Evolutionary conservation across 495 filamentous ascomycete genomes (phyloP), one percentile per base, ranked within the genome.

Genomic region (Xanthoparmelia taractica): DNA sequence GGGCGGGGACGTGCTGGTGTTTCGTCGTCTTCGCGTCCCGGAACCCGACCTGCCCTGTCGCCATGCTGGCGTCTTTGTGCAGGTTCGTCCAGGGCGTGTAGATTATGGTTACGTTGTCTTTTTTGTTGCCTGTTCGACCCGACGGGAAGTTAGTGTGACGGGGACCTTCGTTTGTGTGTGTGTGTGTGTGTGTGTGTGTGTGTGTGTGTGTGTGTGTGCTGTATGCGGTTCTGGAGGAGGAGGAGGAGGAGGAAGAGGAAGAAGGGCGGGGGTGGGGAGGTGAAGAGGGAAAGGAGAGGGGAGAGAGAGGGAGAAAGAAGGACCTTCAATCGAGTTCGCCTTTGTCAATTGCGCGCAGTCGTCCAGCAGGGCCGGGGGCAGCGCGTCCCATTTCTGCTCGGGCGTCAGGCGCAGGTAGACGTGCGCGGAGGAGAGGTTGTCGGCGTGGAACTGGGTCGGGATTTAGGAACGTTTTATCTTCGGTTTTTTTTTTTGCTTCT

Each of bases 71-170:
- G 68, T 94, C 90, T 72, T 97, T 98, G 73, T 88, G 86, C 8
- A 98, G 85, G 71, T 98, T 98, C 47, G 90, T 89, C 95, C 95
- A 97, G 25, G 94, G 95, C 4, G 94, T 98, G 75, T 97, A 98
- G 68, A 98, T 92, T 61, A 98, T 76, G 20, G 89, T 95, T 64
- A 97, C 80, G 74, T 97, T 97, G 70, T 97, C 94, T 77, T 97
- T 97, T 76, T 98, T 98, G 77, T 97, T 98, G 63, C 94, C 88
- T n/a, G n/a, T n/a, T n/a, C n/a, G n/a, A n/a, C n/a, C n/a, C n/a
- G n/a, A n/a, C n/a, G n/a, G n/a, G n/a, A n/a, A n/a, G n/a, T n/a
- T n/a, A n/a, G n/a, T n/a, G n/a, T n/a, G n/a, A n/a, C n/a, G n/a
- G n/a, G n/a, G n/a, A n/a, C n/a, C n/a, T n/a, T n/a, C n/a, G n/a